These are phyloP conservation scores for Phycomyces nitens DNA, from an alignment of 192 early-diverging fungal species.

Conservation along the genomic window DNA sequence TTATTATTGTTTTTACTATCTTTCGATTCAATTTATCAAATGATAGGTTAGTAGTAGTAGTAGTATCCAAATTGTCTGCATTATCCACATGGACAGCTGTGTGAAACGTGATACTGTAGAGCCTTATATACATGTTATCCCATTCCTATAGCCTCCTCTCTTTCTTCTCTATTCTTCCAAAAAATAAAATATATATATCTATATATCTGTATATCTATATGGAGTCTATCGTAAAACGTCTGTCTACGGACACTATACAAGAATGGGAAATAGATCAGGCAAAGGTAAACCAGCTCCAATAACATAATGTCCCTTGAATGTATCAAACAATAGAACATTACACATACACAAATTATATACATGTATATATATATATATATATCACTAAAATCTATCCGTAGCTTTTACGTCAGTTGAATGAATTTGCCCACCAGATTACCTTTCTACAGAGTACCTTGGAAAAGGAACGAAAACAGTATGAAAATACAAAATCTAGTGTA, in stretches of 20 bases:
- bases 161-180: background rate
- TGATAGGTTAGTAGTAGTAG: background rate
- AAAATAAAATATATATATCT: background rate
- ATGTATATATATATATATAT: background rate
- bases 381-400: background rate
- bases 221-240: background rate
- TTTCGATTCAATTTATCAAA: background rate
- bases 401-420: slow-evolving; percentile 3
- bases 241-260: background rate
- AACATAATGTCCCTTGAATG: background rate
- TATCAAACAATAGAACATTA: background rate
- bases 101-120: background rate
- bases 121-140: background rate
- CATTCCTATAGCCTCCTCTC: background rate
- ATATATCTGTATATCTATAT: no score
- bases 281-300: background rate
- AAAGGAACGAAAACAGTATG: background rate
- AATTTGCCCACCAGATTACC: background rate
- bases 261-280: slow-evolving; percentile 24
- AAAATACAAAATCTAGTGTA: slow-evolving; percentile 2
- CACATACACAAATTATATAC: background rate
- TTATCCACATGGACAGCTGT: background rate
- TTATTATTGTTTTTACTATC: background rate
- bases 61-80: background rate
- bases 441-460: background rate